These are phyloP conservation scores for peach (Prunus persica) DNA, from an alignment of 306 rosid species.

Conservation along the genomic window Prunus_persica_NCBIv2 NC_034009.1:35308501-35309000, in stretches of 20 bases:
- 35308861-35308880: constrained; percentile 22
- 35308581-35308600: neutral
- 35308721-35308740: neutral
- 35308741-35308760: neutral
- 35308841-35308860: constrained; percentile 73
- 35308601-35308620: neutral
- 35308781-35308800: constrained; percentile 43
- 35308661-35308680: constrained; percentile 16
- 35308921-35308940: neutral
- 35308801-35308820: constrained; percentile 82
- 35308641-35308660: neutral
- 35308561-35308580: neutral
- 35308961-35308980: neutral
- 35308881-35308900: neutral
- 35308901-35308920: neutral
- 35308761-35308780: neutral
- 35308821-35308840: constrained; percentile 90
- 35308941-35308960: neutral
- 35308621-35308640: neutral
- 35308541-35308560: neutral
- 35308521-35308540: neutral
- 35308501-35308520: neutral
- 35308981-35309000: neutral
- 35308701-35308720: neutral
- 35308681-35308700: constrained; percentile 5